Evolutionary conservation across 176 grass and related monocot genomes (phyloP).

Genomic region (Ensete glaucum): DNA sequence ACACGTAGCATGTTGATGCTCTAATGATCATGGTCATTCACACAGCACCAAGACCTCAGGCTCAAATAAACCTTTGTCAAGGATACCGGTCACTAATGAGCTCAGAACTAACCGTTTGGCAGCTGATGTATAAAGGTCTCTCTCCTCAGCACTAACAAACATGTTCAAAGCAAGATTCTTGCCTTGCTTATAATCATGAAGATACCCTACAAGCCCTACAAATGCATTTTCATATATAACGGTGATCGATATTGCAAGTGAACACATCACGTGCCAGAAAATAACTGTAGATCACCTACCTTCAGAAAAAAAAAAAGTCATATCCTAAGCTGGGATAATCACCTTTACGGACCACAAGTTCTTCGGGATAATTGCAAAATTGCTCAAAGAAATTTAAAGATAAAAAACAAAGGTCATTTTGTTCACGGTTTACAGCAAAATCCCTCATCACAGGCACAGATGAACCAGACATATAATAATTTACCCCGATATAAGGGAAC

Average conservation of each 20-base stretch:
- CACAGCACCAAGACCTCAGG: background rate
- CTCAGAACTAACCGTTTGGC: background rate
- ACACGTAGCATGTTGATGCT: background rate
- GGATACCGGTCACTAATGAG: background rate
- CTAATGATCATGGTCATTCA: background rate
- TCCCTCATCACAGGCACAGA: background rate
- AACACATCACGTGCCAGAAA: background rate
- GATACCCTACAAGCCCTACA: background rate
- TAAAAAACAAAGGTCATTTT: background rate
- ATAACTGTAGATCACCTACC: background rate
- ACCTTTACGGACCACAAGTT: background rate
- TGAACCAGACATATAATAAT: background rate
- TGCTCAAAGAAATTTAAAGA: background rate
- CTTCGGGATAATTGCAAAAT: background rate
- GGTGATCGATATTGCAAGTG: too few species aligned
- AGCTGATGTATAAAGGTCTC: background rate
- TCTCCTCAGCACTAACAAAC: background rate
- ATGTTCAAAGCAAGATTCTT: background rate
- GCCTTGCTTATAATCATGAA: background rate
- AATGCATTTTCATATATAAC: too few species aligned
- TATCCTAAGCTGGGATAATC: too few species aligned
- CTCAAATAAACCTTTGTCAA: background rate
- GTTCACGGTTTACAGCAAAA: background rate
- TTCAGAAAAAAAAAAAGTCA: background rate
- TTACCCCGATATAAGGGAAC: background rate